phyloP scores from a whole-genome alignment of 2,329 filamentous ascomycete genomes.

The Ceratocystiopsis sp. region DNA sequence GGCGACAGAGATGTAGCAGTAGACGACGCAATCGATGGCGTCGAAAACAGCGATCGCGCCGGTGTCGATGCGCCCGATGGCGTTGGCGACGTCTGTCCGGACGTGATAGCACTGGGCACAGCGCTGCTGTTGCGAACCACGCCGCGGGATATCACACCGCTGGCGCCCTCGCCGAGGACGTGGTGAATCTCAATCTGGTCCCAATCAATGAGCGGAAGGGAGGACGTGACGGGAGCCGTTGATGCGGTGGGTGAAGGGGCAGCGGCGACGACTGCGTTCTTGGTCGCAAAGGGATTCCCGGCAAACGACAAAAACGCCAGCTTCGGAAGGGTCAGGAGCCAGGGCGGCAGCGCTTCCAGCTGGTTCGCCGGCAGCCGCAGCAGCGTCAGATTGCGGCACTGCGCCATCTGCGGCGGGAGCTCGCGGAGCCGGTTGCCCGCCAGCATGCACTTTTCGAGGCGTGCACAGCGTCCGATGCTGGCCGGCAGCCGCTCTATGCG shows the following conservation, averaged over 20 bases:
- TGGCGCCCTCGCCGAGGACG: conserved; percentile 26
- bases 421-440: conserved; percentile 24
- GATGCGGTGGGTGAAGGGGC: neutral
- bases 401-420: conserved; percentile 24
- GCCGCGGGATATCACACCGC: conserved; percentile 27
- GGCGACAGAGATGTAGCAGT: neutral
- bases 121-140: conserved; percentile 8
- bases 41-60: neutral
- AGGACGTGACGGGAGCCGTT: conserved; percentile 1
- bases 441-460: conserved; percentile 31
- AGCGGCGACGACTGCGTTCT: no score
- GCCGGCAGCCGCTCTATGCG: conserved; percentile 20
- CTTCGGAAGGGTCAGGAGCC: conserved; percentile 27
- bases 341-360: conserved; percentile 21
- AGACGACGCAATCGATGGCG: neutral
- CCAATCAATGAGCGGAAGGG: conserved; percentile 23
- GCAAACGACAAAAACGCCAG: conserved; percentile 30
- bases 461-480: conserved; percentile 24
- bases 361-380: conserved; percentile 27
- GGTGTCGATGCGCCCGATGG: neutral
- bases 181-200: conserved; percentile 21
- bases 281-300: conserved; percentile 25
- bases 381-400: conserved; percentile 25
- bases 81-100: neutral
- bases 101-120: neutral